Base-by-base conservation (phyloP, 257 asterid species). In the Dorcoceras hygrometricum region DNA sequence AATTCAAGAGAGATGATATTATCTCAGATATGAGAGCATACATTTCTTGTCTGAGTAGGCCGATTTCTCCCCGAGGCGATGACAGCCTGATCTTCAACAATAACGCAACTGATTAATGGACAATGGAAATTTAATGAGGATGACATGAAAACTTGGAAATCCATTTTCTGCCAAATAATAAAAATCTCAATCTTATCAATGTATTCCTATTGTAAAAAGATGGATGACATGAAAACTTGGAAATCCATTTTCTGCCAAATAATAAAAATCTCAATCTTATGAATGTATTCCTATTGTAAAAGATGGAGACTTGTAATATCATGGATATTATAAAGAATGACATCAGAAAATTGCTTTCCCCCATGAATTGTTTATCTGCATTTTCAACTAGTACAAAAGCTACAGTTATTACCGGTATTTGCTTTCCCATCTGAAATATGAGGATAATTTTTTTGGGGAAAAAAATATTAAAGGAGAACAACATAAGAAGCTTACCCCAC, bases 61-160 rank as follows among this genome's bases (percentile, higher is more conserved):
- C 84, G 86, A 72, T 91, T 91, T 81, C 84, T 86, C 71, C 98
- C 96, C 0, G 80, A 71, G 66, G 97, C 86, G 80, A 87, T 83
- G 74, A 92, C 87, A 61, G 71, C 63, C 68, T 84, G 87, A 53
- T 83, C 85, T 82, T 89, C 80, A 24, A 87, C 79, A 65, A 91
- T 73, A 4, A 91, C 86, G 62, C 98, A 91, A 68, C 89, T 80
- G 84, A 24, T 48, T 34, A 63, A 71, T 67, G 59, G 20, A 68
- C 39, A 60, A 63, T 2, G 11, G 18, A 62, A 74, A 55, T 63
- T 56, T 60, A 61, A 71, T 72, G 27, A 76, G 74, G 59, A 76
- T 5, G 31, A 57, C 10, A 23, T 23, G 66, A 46, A 19, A 3
- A 69, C 36, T 24, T 23, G 32, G 18, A 1, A 36, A 65, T 26